Conservation (phyloP, 805 yeast genomes). For the Wickerhamiella slavikovae region DNA sequence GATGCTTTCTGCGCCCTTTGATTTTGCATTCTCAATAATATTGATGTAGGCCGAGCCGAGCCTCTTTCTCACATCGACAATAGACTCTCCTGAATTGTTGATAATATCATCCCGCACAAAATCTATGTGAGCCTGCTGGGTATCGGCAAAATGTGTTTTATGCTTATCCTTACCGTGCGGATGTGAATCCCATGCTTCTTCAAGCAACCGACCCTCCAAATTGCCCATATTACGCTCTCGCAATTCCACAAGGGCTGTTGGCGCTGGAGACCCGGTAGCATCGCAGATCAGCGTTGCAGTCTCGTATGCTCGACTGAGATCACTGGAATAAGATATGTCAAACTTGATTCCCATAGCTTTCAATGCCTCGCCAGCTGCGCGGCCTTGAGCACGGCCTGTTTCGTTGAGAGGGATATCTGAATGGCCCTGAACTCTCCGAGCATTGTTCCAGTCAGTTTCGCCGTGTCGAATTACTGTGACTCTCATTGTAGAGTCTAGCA, state of each 20-base stretch:
- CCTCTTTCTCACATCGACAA: conserved; percentile 3
- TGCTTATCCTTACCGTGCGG: no score
- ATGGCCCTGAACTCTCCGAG: conserved; percentile 11
- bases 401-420: conserved; percentile 9
- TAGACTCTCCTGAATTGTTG: conserved; percentile 9
- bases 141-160: conserved; percentile 2
- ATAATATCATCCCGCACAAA: background rate
- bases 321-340: conserved; percentile 9
- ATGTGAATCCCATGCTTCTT: conserved; percentile 6
- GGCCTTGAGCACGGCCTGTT: conserved; percentile 8
- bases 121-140: conserved; percentile 2
- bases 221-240: conserved; percentile 12
- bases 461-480: conserved; percentile 11
- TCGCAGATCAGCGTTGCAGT: conserved; percentile 10
- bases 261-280: conserved; percentile 1
- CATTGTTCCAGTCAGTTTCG: conserved; percentile 10
- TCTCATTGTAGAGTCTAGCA: conserved; percentile 6
- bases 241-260: conserved; percentile 1
- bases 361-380: conserved; percentile 7
- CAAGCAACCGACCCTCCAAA: conserved; percentile 8
- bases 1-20: conserved; percentile 3
- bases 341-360: conserved; percentile 2
- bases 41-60: conserved; percentile 5
- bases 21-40: background rate
- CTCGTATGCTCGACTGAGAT: conserved; percentile 8